Conservation (phyloP, 352 stramenopile species). For the Globisporangium emineosum region DNA sequence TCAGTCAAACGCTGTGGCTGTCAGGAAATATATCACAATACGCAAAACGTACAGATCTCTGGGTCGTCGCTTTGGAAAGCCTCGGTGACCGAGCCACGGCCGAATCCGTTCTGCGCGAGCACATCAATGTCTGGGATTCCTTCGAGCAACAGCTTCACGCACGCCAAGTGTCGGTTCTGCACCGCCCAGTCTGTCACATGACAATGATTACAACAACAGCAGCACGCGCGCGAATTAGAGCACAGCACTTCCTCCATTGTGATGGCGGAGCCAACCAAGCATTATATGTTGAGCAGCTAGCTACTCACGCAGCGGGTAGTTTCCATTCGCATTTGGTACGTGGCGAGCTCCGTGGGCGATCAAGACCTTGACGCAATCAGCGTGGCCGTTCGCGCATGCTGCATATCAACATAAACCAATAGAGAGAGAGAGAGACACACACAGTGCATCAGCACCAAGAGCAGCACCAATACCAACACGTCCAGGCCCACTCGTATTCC, state of each 20-base stretch:
- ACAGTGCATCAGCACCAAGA: background rate
- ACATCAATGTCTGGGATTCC: slow-evolving; percentile 73
- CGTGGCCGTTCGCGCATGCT: slow-evolving; percentile 82
- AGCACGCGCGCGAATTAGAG: slow-evolving; percentile 5
- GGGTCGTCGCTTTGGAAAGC: slow-evolving; percentile 83
- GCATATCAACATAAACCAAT: background rate
- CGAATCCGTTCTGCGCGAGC: slow-evolving; percentile 79
- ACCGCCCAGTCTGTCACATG: slow-evolving; percentile 74
- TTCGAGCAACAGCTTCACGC: slow-evolving; percentile 73
- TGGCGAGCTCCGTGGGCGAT: slow-evolving; percentile 51
- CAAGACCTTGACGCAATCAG: slow-evolving; percentile 59
- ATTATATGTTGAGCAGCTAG: too few relatives aligned
- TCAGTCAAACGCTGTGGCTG: background rate
- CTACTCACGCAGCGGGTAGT: slow-evolving; percentile 69
- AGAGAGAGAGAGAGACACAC: background rate
- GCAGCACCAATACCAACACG: background rate
- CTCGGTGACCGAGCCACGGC: slow-evolving; percentile 76
- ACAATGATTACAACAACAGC: background rate
- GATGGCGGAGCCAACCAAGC: background rate
- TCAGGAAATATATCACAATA: too few relatives aligned
- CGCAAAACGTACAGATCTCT: slow-evolving; percentile 66
- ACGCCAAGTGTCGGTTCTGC: slow-evolving; percentile 82
- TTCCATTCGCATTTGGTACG: slow-evolving; percentile 69
- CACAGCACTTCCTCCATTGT: background rate
- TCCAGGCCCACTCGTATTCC: background rate